These are phyloP conservation scores for Mycosarcoma maydis DNA, from an alignment of 1,284 basidiomycete species.

Conservation along the genomic window DNA sequence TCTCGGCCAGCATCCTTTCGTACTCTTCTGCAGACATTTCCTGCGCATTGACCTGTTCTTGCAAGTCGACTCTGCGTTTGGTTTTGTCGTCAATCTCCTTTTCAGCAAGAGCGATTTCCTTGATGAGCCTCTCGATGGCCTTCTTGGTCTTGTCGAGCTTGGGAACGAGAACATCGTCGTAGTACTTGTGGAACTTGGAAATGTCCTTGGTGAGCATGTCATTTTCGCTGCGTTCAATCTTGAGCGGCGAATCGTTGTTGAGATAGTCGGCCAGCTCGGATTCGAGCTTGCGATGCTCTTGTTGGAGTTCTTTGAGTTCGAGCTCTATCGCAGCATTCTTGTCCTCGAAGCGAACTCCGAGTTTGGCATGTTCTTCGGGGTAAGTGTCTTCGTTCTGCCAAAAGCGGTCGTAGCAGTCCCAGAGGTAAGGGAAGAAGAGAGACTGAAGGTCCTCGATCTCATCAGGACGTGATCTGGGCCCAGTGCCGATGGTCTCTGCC, in stretches of 20 bases:
- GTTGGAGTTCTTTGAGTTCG: slow-evolving; percentile 48
- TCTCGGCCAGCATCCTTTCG: slow-evolving; percentile 56
- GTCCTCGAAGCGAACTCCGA: slow-evolving; percentile 54
- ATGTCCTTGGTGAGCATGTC: slow-evolving; percentile 59
- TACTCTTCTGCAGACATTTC: slow-evolving; percentile 63
- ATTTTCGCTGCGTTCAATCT: slow-evolving; percentile 53
- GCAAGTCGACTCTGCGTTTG: slow-evolving; percentile 46
- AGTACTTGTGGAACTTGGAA: slow-evolving; percentile 61
- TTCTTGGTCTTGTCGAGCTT: slow-evolving; percentile 61
- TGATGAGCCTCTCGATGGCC: slow-evolving; percentile 51
- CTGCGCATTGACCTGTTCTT: slow-evolving; percentile 58
- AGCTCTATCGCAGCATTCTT: slow-evolving; percentile 52
- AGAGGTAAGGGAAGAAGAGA: slow-evolving; percentile 63
- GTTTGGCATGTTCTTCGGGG: slow-evolving; percentile 61
- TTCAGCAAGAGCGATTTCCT: slow-evolving; percentile 40
- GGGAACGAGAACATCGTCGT: slow-evolving; percentile 58
- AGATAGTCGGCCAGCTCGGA: slow-evolving; percentile 44
- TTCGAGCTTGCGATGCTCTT: slow-evolving; percentile 48
- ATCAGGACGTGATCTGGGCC: slow-evolving; percentile 51
- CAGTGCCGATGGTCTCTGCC: slow-evolving; percentile 49
- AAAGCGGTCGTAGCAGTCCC: slow-evolving; percentile 65
- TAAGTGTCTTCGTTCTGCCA: slow-evolving; percentile 65
- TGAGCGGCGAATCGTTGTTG: slow-evolving; percentile 55
- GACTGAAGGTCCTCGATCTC: slow-evolving; percentile 59
- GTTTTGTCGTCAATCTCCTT: slow-evolving; percentile 54